Base-by-base conservation (phyloP, 768 basidiomycete species). In the Lactarius akahatsu region DNA sequence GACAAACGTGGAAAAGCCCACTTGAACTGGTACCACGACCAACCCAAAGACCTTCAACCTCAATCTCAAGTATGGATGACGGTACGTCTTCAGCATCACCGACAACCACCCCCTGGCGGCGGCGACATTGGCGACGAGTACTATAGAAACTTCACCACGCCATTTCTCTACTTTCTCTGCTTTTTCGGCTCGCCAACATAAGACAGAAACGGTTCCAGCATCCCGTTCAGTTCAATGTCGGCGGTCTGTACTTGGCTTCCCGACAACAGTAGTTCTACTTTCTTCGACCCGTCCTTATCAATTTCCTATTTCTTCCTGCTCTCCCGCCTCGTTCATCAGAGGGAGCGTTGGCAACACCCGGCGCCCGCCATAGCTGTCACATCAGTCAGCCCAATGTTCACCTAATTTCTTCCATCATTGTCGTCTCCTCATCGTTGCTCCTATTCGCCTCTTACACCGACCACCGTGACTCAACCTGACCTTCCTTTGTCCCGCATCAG, bases 31-130 rank as follows among this genome's bases (percentile, higher is more conserved):
- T 71, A 66, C 60, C 75, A 67, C 38, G 57, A 66, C 61, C 65
- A 66, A 47, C 38, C 18, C 16, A 76, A 73, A 72, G 68, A 71
- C 62, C 26, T 61, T 71, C 58, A 55, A 38, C 57, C 38, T 55
- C 32, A 61, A 65, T 34, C 50, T 71, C 80, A 80, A 77, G 76
- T 73, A 82, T 82, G 81, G 81, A 82, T 82, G 82, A 90, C 86
- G 88, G 88, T 90, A 90, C 88, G 88, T 90, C 80, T 76, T 83
- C 88, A 89, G 82, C 88, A 87, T 87, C 86, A 84, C 81, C 87
- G 81, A 79, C 86, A 77, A 80, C 86, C 74, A 77, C 74, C 63
- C 65, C 76, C 79, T 79, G 76, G 80, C 77, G 70, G 52, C 66
- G 77, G 80, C 87, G 76, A 77, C 74, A 66, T 65, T 78, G 80